A percentile compares a stretch with the other conserved stretches of the same genome.
phyloP scores from a whole-genome alignment of 2,329 filamentous ascomycete species.

The Phaeophleospora eucalypticola region DNA sequence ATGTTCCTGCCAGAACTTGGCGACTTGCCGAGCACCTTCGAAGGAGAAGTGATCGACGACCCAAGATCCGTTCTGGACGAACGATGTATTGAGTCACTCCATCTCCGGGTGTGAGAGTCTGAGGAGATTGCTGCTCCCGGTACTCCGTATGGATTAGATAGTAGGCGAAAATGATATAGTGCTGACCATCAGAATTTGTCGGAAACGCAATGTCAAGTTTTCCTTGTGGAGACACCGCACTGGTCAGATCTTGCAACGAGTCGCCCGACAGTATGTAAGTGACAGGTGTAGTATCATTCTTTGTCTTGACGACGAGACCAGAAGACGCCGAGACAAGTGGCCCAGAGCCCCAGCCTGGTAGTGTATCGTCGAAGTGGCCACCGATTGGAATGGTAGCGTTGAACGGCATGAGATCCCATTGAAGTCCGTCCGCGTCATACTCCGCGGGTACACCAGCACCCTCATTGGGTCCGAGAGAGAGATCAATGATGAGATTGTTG shows the following conservation, averaged over 20 bases:
- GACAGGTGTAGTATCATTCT: conserved; percentile 13
- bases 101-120: conserved; percentile 15
- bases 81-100: conserved; percentile 20
- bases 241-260: conserved; percentile 28
- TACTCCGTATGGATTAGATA: conserved; percentile 29
- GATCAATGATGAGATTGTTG: conserved; percentile 37
- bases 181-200: conserved; percentile 15
- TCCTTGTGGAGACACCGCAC: conserved; percentile 22
- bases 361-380: conserved; percentile 25
- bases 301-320: conserved; percentile 8
- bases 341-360: conserved; percentile 40
- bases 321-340: conserved; percentile 21
- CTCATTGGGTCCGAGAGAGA: conserved; percentile 45
- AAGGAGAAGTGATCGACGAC: conserved; percentile 34
- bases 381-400: conserved; percentile 29
- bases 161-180: conserved; percentile 28
- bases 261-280: conserved; percentile 20
- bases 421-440: conserved; percentile 32
- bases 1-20: conserved; percentile 32
- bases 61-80: conserved; percentile 33
- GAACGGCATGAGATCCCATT: conserved; percentile 33
- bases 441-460: conserved; percentile 44
- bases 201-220: conserved; percentile 22
- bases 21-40: conserved; percentile 23
- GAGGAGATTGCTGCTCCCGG: conserved; percentile 29